Percentiles rank a stretch among this genome's conserved stretches.
phyloP scores from a whole-genome alignment of 2,329 filamentous ascomycete species.

The Rutstroemia sp. region DNA sequence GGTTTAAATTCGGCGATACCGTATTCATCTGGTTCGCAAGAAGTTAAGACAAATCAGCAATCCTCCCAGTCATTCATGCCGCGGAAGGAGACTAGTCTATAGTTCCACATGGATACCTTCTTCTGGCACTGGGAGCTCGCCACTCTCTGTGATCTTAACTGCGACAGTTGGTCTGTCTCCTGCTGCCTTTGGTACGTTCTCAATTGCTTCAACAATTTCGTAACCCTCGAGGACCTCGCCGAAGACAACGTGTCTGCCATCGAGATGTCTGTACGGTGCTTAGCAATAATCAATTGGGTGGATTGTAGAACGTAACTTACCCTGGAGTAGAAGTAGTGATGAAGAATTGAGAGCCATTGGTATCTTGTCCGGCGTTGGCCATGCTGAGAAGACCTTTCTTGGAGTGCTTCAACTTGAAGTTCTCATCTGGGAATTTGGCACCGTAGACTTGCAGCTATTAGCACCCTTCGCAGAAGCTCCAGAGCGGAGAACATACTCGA shows the following conservation, averaged over 20 bases:
- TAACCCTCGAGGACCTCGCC: constrained; percentile 84
- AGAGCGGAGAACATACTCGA: constrained; percentile 50
- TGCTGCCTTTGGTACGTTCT: constrained; percentile 57
- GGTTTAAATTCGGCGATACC: constrained; percentile 27
- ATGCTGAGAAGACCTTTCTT: constrained; percentile 79
- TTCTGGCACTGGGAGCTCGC: constrained; percentile 72
- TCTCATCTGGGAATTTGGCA: constrained; percentile 78
- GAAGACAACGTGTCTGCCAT: constrained; percentile 80
- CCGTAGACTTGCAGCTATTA: constrained; percentile 59
- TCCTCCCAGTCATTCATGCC: constrained; percentile 16
- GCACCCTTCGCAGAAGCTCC: constrained; percentile 2
- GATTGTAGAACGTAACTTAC: constrained; percentile 33
- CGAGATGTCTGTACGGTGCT: constrained; percentile 56
- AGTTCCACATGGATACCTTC: constrained; percentile 94
- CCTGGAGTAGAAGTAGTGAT: constrained; percentile 76
- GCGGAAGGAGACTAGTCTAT: constrained; percentile 42
- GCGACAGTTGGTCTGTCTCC: constrained; percentile 62
- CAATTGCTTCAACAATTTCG: constrained; percentile 71
- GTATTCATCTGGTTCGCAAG: constrained; percentile 21
- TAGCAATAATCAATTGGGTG: constrained; percentile 10
- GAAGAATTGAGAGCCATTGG: constrained; percentile 87
- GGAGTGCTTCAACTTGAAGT: constrained; percentile 91
- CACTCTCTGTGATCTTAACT: constrained; percentile 76
- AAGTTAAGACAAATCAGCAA: constrained; percentile 27
- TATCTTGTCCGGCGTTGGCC: constrained; percentile 80